Conservation (phyloP, 2,329 filamentous ascomycete species). For the Calonectria naviculata region DNA sequence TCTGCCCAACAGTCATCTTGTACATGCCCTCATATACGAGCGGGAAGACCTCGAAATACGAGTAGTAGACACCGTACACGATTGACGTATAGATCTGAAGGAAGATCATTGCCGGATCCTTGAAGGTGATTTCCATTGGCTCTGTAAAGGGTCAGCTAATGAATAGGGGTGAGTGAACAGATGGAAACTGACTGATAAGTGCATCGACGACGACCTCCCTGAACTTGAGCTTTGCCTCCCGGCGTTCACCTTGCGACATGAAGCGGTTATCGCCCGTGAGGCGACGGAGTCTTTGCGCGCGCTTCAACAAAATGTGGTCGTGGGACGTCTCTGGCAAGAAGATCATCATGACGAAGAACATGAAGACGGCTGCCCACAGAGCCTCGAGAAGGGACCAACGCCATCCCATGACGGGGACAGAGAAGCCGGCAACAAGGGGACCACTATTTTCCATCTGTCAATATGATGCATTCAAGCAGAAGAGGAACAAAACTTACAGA, state of each 20-base stretch:
- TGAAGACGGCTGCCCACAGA: too few species aligned
- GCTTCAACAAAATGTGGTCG: background rate
- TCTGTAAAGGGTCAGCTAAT: background rate
- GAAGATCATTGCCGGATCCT: conserved; percentile 72
- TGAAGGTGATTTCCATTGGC: conserved; percentile 63
- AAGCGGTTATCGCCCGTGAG: background rate
- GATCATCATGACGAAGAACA: too few species aligned
- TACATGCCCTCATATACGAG: conserved; percentile 71
- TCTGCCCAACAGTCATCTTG: conserved; percentile 66
- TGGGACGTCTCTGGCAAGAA: too few species aligned
- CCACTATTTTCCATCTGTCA: too few species aligned
- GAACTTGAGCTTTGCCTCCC: background rate
- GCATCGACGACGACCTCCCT: background rate
- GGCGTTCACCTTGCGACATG: background rate
- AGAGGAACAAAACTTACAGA: too few species aligned
- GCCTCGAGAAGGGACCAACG: too few species aligned
- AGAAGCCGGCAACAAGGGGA: too few species aligned
- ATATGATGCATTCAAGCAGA: too few species aligned
- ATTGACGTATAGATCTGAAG: conserved; percentile 71
- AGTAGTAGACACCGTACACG: conserved; percentile 71
- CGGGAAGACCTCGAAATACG: conserved; percentile 73
- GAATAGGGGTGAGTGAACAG: too few species aligned
- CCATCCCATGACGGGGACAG: too few species aligned
- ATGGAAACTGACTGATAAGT: background rate
- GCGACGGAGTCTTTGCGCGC: background rate